Evolutionary conservation across 1,284 basidiomycete genomes (phyloP).

Genomic region (Serendipita sp.): DNA sequence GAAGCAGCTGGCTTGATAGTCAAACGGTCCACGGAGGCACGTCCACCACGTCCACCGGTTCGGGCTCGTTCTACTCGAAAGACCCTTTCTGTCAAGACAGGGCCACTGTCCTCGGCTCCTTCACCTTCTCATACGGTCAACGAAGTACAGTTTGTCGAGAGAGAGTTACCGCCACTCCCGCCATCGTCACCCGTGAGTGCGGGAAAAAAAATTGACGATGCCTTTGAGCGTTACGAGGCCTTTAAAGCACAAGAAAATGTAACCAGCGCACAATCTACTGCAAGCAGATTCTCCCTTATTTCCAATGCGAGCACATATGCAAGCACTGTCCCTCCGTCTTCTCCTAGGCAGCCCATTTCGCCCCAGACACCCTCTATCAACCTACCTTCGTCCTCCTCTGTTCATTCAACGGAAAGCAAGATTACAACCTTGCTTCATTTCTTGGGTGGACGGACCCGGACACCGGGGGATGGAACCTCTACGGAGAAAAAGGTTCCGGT

Average conservation of each 20-base stretch:
- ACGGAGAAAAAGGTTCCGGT: slow-evolving; percentile 36
- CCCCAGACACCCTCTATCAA: slow-evolving; percentile 14
- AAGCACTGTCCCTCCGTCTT: slow-evolving; percentile 22
- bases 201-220: slow-evolving; percentile 55
- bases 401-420: slow-evolving; percentile 10
- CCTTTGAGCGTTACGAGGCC: slow-evolving; percentile 78
- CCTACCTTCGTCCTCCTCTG: slow-evolving; percentile 18
- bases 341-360: slow-evolving; percentile 17
- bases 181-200: slow-evolving; percentile 17
- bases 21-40: slow-evolving; percentile 31
- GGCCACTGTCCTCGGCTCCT: slow-evolving; percentile 33
- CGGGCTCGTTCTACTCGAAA: slow-evolving; percentile 20
- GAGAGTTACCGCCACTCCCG: slow-evolving; percentile 43
- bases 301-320: slow-evolving; percentile 37
- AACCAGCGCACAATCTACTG: slow-evolving; percentile 15
- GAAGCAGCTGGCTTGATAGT: slow-evolving; percentile 80
- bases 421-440: slow-evolving; percentile 32
- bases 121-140: slow-evolving; percentile 19
- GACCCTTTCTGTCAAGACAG: slow-evolving; percentile 28
- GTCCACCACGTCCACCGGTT: slow-evolving; percentile 23
- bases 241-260: slow-evolving; percentile 43
- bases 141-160: slow-evolving; percentile 19
- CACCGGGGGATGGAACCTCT: slow-evolving; percentile 32
- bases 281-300: slow-evolving; percentile 43
- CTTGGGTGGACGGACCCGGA: slow-evolving; percentile 38